These are phyloP conservation scores for Cystofilobasidium capitatum DNA, from an alignment of 768 basidiomycete genomes.

Conservation along the genomic window DNA sequence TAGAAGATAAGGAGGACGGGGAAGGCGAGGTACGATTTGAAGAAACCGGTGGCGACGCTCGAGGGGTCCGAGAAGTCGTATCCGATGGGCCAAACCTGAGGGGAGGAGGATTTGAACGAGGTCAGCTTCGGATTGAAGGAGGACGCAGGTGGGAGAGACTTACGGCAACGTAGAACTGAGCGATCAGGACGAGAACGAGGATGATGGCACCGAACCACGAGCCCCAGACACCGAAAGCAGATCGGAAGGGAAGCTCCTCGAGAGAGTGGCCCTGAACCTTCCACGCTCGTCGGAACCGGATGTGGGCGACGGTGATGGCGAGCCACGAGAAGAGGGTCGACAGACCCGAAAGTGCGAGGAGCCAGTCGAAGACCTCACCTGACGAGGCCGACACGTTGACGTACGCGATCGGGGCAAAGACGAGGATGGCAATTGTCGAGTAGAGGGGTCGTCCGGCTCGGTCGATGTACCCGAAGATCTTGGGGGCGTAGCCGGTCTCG, in stretches of 20 bases:
- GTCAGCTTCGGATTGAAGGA: neutral
- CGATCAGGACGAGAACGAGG: constrained; percentile 25
- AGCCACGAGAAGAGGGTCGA: constrained; percentile 29
- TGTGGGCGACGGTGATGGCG: constrained; percentile 27
- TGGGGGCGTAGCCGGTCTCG: constrained; percentile 55
- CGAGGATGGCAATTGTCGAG: constrained; percentile 43
- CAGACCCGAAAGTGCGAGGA: constrained; percentile 27
- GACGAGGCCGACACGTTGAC: constrained; percentile 25
- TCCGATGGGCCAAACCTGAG: neutral
- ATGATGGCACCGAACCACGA: constrained; percentile 29
- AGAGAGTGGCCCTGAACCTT: constrained; percentile 47
- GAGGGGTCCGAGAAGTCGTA: neutral
- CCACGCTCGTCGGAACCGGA: constrained; percentile 59
- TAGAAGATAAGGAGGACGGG: constrained; percentile 36
- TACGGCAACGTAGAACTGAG: constrained; percentile 39
- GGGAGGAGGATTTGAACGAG: neutral
- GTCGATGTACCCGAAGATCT: constrained; percentile 56
- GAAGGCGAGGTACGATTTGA: constrained; percentile 36
- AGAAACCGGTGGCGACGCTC: constrained; percentile 34
- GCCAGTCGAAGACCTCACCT: constrained; percentile 26
- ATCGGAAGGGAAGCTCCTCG: constrained; percentile 39
- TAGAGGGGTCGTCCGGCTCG: constrained; percentile 56
- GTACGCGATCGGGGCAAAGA: constrained; percentile 34
- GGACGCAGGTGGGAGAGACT: neutral
- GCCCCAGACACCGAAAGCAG: constrained; percentile 30